Evolutionary conservation across 352 stramenopile genomes (phyloP).

Genomic region (Pythium guiyangense): DNA sequence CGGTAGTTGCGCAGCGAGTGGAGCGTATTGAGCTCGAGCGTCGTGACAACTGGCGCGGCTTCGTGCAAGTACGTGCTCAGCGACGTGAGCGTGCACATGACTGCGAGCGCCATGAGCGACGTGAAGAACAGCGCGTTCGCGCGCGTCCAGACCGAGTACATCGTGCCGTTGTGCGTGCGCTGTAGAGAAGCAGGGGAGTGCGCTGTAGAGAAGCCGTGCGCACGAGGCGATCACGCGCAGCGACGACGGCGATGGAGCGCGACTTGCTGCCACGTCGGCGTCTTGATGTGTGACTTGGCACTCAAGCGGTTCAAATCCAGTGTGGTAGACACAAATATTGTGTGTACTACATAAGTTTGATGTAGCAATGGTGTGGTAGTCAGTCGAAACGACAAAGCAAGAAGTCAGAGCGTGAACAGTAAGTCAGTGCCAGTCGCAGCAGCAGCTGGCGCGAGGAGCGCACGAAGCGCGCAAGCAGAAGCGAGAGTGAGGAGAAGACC

Average conservation of each 20-base stretch:
- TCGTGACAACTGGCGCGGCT: slow-evolving; percentile 44
- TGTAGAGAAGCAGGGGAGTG: not conserved
- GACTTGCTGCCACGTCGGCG: not conserved
- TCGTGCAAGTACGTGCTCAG: slow-evolving; percentile 71
- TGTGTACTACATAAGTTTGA: not conserved
- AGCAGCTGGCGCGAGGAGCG: too few species aligned
- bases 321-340: not conserved
- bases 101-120: slow-evolving; percentile 67
- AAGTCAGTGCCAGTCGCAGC: too few species aligned
- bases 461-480: too few species aligned
- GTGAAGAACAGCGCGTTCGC: slow-evolving; percentile 81
- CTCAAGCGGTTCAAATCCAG: too few species aligned
- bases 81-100: slow-evolving; percentile 72
- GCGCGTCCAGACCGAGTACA: slow-evolving; percentile 87
- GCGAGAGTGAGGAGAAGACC: too few species aligned
- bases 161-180: slow-evolving; percentile 13
- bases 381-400: too few species aligned
- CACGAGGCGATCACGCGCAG: not conserved
- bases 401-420: too few species aligned
- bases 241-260: not conserved
- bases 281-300: not conserved
- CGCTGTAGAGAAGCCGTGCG: not conserved
- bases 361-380: not conserved
- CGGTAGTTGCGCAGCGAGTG: slow-evolving; percentile 83
- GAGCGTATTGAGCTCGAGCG: slow-evolving; percentile 58